Evolutionary conservation across 2,329 filamentous ascomycete species (phyloP), one percentile per base, ranked within the genome.

Genomic region (Cladophialophora psammophila): DNA sequence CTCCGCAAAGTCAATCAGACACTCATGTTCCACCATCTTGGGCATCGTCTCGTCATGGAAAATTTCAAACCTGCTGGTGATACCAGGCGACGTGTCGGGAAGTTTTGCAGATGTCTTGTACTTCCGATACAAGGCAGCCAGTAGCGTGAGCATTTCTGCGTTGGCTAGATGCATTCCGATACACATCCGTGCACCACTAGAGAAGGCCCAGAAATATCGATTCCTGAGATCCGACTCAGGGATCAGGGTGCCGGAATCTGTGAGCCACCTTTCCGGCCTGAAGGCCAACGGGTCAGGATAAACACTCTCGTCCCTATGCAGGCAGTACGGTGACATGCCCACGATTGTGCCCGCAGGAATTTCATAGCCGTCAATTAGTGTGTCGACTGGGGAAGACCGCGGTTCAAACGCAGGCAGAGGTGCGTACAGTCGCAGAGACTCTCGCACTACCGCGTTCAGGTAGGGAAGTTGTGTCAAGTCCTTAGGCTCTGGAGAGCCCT

Each of bases 331-430:
- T 15, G 73, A 72, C 73, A 77, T 76, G 38, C 72, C 73, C n/a
- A 77, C 76, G 34, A 76, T 65, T 6, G 75, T 66, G 69, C 72
- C 52, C 1, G 72, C 69, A 18, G 76, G 76, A 15, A 78, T 74
- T 4, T 61, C 35, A 38, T 71, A 77, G 73, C 78, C 71, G 70
- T 80, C 75, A 48, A 82, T 77, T 1, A 73, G 59, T 2, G 72
- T 75, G 50, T 79, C 76, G 1, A 70, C 68, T 2, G 73, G 71
- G 12, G 75, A 69, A 4, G 75, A 77, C 3, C 84, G 77, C 10
- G 84, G 83, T 66, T 85, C 83, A 0, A 80, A 82, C 1, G 80
- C 79, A 2, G 84, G 83, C 7, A 86, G 72, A 0, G 84, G 83
- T 18, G 82, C 77, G 66, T 84, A 83, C 1, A 86, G 71, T 0